Conservation (phyloP, 352 stramenopile genomes). For the Globisporangium middletonii region DNA sequence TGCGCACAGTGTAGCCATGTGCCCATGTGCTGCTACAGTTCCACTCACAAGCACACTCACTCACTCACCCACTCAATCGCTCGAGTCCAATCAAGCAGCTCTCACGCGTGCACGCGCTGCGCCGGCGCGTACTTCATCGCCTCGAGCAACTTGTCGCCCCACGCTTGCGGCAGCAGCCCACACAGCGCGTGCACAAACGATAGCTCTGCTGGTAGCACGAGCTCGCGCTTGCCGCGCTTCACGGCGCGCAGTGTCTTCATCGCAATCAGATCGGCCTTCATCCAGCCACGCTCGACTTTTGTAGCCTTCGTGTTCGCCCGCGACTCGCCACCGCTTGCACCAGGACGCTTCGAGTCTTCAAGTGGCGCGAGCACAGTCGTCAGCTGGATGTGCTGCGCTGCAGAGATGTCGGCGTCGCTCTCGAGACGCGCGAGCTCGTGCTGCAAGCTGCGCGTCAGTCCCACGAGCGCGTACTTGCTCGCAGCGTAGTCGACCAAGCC, state of each 20-base stretch:
- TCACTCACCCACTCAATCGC: conserved; percentile 1
- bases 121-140: conserved; percentile 11
- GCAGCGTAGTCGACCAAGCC: conserved; percentile 14
- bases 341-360: conserved; percentile 6
- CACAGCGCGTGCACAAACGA: conserved; percentile 7
- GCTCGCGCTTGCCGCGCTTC: conserved; percentile 14
- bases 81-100: neutral
- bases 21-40: too few relatives aligned
- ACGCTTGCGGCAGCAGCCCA: conserved; percentile 11
- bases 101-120: neutral
- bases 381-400: conserved; percentile 3
- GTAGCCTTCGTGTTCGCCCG: neutral
- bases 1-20: too few relatives aligned
- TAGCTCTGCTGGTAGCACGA: conserved; percentile 10
- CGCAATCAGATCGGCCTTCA: conserved; percentile 8
- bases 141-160: conserved; percentile 14
- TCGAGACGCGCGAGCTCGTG: conserved; percentile 10
- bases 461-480: conserved; percentile 14
- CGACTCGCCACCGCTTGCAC: neutral
- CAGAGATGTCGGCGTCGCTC: neutral
- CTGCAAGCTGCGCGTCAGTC: conserved; percentile 5
- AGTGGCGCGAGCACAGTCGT: conserved; percentile 11
- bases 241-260: conserved; percentile 9
- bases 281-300: conserved; percentile 13
- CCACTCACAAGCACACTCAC: neutral